Evolutionary conservation across 306 rosid genomes (phyloP), one percentile per base, ranked within the genome.

Genomic region (Vachellia pachyceras): DNA sequence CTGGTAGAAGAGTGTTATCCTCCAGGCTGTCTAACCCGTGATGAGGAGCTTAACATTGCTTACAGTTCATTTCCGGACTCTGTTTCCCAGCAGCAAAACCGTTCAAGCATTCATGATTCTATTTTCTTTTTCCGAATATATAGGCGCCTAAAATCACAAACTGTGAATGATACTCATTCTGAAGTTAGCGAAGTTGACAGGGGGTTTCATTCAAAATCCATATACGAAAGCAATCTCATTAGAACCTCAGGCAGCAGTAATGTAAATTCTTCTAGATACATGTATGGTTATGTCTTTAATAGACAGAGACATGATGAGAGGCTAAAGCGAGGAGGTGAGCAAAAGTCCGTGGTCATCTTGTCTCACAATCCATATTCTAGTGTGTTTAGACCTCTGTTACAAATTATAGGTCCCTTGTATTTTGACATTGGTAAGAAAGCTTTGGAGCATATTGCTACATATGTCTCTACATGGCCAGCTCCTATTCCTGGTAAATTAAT

Each of bases 231-330:
- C 73, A 72, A 77, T 76, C 79, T 79, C 44, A 78, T 72, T 76
- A 84, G 75, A 79, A 82, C 90, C 49, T 84, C 80, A 60, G 80
- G 72, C 40, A 69, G 77, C 78, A 69, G 79, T 36, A 75, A 57
- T 69, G 77, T 39, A 41, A 47, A 45, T 68, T 83, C 76, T 85
- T 91, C 90, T 3, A 85, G 85, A 44, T 92, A 87, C 85, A 82
- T 94, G 88, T 94, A 92, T 86, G 98, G 98, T 46, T 94, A 88
- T 83, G 98, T 92, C 55, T 92, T 94, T 77, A 94, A 94, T 76
- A 86, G 98, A 79, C 97, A 92, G 90, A 90, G 98, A 87, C 98
- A 94, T 25, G 98, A 94, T 68, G 97, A 94, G 89, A 91, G 98
- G 85, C 79, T 94, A 37, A 92, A 90, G 83, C 90, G 98, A 18